Evolutionary conservation across 352 stramenopile genomes (phyloP), one percentile per base, ranked within the genome.

Genomic region (Globisporangium parvum): DNA sequence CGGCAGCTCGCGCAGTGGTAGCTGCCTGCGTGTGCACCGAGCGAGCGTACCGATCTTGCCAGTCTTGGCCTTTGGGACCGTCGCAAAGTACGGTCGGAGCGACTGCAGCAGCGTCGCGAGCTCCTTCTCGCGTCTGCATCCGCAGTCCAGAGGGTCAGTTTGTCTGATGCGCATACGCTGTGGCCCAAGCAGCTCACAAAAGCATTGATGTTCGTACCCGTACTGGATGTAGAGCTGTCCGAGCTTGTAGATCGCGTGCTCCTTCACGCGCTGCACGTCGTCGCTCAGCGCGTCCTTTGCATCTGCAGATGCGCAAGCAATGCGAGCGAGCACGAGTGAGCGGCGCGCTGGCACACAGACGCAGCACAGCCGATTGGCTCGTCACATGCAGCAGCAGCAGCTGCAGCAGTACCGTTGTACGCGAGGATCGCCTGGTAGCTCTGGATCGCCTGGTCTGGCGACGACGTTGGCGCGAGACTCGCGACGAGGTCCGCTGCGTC

Each of bases 41-140:
- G 6, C 10, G 2, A 26, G 66, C 80, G 53, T 55, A 95, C 82
- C 85, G 55, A 99, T 98, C 78, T 99, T 99, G 53, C 96, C 97
- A 12, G 92, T 98, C 77, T 99, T 99, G 44, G 97, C 96, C 66
- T 98, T 98, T 39, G 96, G 96, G 20, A 99, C 84, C 37, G 86
- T 87, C 21, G 69, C 62, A 71, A 99, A 99, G 69, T 98, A 98
- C 20, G 91, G 78, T n/a, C 87, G 76, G 54, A 96, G 81, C 28
- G 88, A 89, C 53, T 87, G 75, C 52, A 97, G 71, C 48, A 97
- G 74, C 62, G 85, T 77, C 45, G 83, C 77, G 14, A 97, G 70
- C 60, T 93, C 86, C 75, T 78, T 96, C 77, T 81, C 96, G 42
- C 87, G 65, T 28, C 68, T 60, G 35, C 10, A 21, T 12, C 23